These are phyloP conservation scores for Debaryomyces fabryi DNA, from an alignment of 1,139 yeast species.

Conservation along the genomic window DNA sequence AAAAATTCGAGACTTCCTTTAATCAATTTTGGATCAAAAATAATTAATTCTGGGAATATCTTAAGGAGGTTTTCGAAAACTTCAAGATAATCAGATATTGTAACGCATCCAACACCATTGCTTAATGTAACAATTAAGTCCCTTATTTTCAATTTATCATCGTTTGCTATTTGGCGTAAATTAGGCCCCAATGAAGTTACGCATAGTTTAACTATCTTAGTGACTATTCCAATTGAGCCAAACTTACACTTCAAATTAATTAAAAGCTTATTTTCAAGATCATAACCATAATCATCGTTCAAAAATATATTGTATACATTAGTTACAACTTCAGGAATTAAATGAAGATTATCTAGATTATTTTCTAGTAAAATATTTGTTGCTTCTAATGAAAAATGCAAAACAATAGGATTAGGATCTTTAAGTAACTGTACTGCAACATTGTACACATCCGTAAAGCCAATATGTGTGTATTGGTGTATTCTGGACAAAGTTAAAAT, in stretches of 20 bases:
- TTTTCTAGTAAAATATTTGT: slow-evolving; percentile 56
- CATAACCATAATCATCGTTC: slow-evolving; percentile 50
- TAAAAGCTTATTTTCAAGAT: slow-evolving; percentile 25
- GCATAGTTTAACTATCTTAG: slow-evolving; percentile 32
- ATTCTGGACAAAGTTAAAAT: slow-evolving; percentile 64
- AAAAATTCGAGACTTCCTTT: slow-evolving; percentile 36
- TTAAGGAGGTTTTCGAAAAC: slow-evolving; percentile 31
- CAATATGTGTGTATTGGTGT: slow-evolving; percentile 42
- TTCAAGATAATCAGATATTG: slow-evolving; percentile 31
- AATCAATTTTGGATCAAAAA: slow-evolving; percentile 42
- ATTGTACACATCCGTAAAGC: slow-evolving; percentile 50
- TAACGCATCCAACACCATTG: slow-evolving; percentile 36
- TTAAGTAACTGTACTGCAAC: slow-evolving; percentile 61
- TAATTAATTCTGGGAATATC: slow-evolving; percentile 42
- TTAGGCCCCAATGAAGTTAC: slow-evolving; percentile 46
- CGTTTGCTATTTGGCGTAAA: slow-evolving; percentile 27
- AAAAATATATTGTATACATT: slow-evolving; percentile 52
- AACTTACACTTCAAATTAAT: slow-evolving; percentile 35
- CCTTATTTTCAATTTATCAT: slow-evolving; percentile 28
- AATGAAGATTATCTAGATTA: slow-evolving; percentile 53
- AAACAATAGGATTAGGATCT: slow-evolving; percentile 88
- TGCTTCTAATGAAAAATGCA: slow-evolving; percentile 69
- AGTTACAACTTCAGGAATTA: slow-evolving; percentile 50
- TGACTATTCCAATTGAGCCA: slow-evolving; percentile 26
- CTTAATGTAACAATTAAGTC: slow-evolving; percentile 34